Evolutionary conservation across 73 alveolate genomes (phyloP).

Genomic region (Uronychia setigera): DNA sequence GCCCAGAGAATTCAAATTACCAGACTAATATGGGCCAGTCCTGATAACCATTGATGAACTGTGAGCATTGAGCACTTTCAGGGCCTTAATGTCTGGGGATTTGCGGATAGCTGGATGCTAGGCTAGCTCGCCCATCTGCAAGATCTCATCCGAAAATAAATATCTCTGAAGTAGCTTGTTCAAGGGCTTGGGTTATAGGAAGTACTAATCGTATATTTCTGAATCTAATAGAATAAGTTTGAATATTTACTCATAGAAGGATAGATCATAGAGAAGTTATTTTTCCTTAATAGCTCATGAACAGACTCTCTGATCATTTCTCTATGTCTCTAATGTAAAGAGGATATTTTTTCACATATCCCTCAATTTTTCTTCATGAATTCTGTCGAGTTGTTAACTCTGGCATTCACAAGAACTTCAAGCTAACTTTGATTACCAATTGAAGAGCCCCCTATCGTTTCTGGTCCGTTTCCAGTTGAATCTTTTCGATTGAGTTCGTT

Average conservation of each 20-base stretch:
- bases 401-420: slow-evolving; percentile 31
- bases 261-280: slow-evolving; percentile 48
- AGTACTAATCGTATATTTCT: slow-evolving; percentile 37
- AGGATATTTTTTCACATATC: slow-evolving; percentile 5
- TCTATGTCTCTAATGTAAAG: background rate
- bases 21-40: too few relatives aligned
- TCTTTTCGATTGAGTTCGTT: background rate
- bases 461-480: background rate
- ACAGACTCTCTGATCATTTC: slow-evolving; percentile 37
- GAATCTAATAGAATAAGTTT: slow-evolving; percentile 8
- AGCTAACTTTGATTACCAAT: background rate
- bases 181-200: slow-evolving; percentile 15
- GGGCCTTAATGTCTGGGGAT: background rate
- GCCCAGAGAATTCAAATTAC: background rate
- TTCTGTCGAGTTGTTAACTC: slow-evolving; percentile 44
- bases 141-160: slow-evolving; percentile 25
- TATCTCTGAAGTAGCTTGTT: slow-evolving; percentile 28
- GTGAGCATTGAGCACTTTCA: background rate
- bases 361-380: slow-evolving; percentile 7
- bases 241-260: slow-evolving; percentile 24
- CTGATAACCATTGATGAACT: too few relatives aligned
- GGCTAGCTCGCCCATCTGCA: slow-evolving; percentile 2
- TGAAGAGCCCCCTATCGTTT: background rate
- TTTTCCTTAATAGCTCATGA: slow-evolving; percentile 25
- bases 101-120: background rate